phyloP scores from a whole-genome alignment of 805 yeast species.

The Teunomyces funiuensis region DNA sequence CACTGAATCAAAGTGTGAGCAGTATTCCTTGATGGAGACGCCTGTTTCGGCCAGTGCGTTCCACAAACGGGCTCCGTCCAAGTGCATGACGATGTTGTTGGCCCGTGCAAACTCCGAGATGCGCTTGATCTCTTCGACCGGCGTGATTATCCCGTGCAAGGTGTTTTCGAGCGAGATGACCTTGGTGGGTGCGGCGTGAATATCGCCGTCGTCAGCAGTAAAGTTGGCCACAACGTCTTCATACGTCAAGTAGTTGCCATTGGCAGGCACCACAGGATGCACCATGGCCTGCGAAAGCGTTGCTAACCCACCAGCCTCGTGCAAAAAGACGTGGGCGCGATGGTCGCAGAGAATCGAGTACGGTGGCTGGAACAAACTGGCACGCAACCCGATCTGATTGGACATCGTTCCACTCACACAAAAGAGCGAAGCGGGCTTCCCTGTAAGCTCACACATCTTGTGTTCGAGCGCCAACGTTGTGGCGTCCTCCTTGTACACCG shows the following conservation, averaged over 20 bases:
- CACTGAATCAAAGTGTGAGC: constrained; percentile 80
- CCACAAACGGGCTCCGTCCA: constrained; percentile 96
- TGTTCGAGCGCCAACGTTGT: constrained; percentile 65
- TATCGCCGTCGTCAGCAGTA: constrained; percentile 73
- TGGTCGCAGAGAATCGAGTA: constrained; percentile 82
- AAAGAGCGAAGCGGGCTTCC: constrained; percentile 77
- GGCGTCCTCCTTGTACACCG: constrained; percentile 84
- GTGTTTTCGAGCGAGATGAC: constrained; percentile 87
- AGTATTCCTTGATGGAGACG: constrained; percentile 65
- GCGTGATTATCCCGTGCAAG: constrained; percentile 76
- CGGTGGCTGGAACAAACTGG: constrained; percentile 79
- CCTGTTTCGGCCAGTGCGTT: constrained; percentile 81
- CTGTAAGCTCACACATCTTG: constrained; percentile 65
- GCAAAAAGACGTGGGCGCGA: constrained; percentile 77
- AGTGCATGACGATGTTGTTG: constrained; percentile 63
- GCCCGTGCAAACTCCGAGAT: constrained; percentile 70
- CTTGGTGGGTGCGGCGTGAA: constrained; percentile 86
- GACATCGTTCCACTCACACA: constrained; percentile 90
- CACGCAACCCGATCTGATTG: constrained; percentile 80
- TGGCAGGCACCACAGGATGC: constrained; percentile 72
- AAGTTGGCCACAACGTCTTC: constrained; percentile 70
- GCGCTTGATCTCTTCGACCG: constrained; percentile 70
- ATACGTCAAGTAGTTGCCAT: constrained; percentile 73
- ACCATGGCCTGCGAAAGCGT: constrained; percentile 91
- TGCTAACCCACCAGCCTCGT: constrained; percentile 92